Conservation (phyloP, 768 basidiomycete species). For the Coprinopsis strossmayeri region DNA sequence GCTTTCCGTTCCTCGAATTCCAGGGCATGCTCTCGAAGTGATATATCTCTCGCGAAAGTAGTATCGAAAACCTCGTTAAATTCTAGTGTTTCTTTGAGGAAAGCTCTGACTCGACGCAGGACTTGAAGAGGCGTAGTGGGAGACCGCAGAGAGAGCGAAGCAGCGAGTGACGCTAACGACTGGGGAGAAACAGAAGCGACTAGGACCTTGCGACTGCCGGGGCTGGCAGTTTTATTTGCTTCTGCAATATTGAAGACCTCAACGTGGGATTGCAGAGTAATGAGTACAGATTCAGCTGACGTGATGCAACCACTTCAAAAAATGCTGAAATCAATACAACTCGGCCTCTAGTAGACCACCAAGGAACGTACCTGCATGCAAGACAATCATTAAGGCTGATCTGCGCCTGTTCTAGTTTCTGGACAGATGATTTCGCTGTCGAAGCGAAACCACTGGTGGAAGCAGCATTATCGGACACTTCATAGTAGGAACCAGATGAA, state of each 20-base stretch:
- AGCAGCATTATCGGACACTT: constrained; percentile 39
- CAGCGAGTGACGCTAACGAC: constrained; percentile 14
- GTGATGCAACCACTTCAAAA: constrained; percentile 87
- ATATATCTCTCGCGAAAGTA: constrained; percentile 87
- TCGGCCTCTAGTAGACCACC: too few relatives aligned
- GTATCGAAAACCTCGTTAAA: constrained; percentile 89
- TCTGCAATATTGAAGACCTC: constrained; percentile 82
- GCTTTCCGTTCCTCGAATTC: constrained; percentile 76
- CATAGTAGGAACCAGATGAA: constrained; percentile 79
- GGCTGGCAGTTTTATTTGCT: constrained; percentile 31
- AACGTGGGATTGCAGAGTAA: constrained; percentile 90
- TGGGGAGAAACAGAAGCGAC: constrained; percentile 65
- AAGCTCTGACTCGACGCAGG: constrained; percentile 64
- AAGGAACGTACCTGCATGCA: constrained; percentile 87
- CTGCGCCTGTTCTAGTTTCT: constrained; percentile 87
- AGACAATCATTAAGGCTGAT: constrained; percentile 97
- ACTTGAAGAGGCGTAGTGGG: constrained; percentile 49
- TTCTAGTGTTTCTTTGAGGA: constrained; percentile 61
- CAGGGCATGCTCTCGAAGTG: constrained; percentile 69
- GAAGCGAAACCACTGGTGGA: constrained; percentile 4
- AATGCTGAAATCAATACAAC: too few relatives aligned
- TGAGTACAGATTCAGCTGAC: constrained; percentile 94
- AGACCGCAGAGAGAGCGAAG: constrained; percentile 24
- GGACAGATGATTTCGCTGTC: constrained; percentile 16
- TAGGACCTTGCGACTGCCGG: constrained; percentile 37